Conservation (phyloP, 257 asterid genomes). For the Gynochthodes officinalis region DNA sequence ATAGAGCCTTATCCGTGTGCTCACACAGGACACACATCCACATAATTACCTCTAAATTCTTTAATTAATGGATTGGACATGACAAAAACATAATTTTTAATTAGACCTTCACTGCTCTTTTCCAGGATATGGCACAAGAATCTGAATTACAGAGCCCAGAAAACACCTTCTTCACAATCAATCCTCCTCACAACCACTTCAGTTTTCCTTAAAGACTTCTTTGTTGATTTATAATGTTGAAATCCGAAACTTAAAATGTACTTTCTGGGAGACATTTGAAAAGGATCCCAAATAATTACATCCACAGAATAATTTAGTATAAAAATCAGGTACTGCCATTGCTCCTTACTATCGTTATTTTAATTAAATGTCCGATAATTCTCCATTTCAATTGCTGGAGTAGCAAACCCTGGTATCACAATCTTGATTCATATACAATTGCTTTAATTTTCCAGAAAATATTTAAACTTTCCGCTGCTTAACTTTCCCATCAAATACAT, state of each 20-base stretch:
- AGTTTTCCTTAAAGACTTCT: not conserved
- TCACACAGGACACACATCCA: not conserved
- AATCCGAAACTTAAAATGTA: not conserved
- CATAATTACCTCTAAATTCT: not conserved
- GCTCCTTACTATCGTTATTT: not conserved
- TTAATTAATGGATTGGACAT: not conserved
- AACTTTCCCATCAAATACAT: not conserved
- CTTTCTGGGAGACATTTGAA: not conserved
- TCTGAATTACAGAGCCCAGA: not conserved
- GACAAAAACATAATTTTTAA: not conserved
- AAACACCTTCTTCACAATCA: not conserved
- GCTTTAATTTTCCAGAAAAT: not conserved
- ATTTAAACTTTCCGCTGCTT: not conserved
- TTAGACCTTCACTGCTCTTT: not conserved
- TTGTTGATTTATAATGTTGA: not conserved
- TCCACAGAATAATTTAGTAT: not conserved
- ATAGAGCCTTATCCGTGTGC: not conserved
- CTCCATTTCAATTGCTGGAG: not conserved
- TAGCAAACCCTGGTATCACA: not conserved
- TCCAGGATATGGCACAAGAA: not conserved
- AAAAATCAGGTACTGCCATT: not conserved
- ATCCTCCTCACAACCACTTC: not conserved
- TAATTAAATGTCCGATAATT: not conserved
- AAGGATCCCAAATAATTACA: not conserved
- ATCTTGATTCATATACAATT: not conserved